phyloP scores from a whole-genome alignment of 1,284 basidiomycete species.

The Hemileia vastatrix region DNA sequence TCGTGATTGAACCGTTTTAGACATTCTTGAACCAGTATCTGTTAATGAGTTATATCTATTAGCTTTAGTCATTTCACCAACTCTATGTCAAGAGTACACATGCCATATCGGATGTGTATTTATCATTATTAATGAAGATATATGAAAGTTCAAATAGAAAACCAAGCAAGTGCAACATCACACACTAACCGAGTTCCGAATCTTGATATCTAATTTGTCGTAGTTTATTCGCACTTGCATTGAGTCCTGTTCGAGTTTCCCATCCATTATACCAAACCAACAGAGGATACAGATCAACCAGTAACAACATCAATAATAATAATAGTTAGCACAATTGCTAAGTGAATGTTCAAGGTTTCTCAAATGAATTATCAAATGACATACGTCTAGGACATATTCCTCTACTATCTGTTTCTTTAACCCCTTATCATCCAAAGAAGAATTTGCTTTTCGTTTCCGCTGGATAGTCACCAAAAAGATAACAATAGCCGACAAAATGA shows the following conservation, averaged over 20 bases:
- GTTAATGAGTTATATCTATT: neutral
- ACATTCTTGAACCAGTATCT: conserved; percentile 20
- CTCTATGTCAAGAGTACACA: too few species aligned
- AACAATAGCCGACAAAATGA: too few species aligned
- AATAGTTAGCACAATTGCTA: neutral
- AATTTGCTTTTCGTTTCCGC: neutral
- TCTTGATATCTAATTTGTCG: conserved; percentile 14
- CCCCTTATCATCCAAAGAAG: neutral
- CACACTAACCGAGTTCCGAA: conserved; percentile 17
- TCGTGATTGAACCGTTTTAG: conserved; percentile 7
- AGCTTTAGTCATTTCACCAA: neutral
- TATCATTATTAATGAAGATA: too few species aligned
- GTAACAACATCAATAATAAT: neutral
- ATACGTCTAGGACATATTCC: neutral
- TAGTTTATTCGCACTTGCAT: conserved; percentile 17
- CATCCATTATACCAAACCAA: neutral
- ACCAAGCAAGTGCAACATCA: too few species aligned
- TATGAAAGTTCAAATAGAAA: too few species aligned
- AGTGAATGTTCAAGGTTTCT: neutral
- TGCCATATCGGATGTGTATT: too few species aligned
- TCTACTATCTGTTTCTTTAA: conserved; percentile 7
- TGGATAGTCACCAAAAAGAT: too few species aligned
- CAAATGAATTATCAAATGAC: neutral
- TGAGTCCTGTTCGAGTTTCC: conserved; percentile 7
- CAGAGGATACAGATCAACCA: neutral